Percentiles rank a stretch among this genome's conserved stretches.
Conservation (phyloP, 805 yeast species). For the Cyberlindnera japonica region DNA sequence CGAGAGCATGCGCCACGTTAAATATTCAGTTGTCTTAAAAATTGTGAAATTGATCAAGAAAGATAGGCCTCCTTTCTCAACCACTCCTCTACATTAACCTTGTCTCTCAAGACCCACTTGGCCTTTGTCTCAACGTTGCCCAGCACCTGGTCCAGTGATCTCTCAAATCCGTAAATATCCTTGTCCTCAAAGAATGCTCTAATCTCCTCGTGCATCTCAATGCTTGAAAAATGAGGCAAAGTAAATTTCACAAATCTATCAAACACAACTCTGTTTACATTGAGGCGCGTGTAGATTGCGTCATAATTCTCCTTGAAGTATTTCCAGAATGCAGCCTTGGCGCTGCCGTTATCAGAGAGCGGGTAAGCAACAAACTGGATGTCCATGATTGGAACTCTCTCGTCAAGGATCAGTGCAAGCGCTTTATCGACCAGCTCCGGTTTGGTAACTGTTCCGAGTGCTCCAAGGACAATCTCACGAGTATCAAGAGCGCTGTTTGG, state of each 20-base stretch:
- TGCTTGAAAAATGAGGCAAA: conserved; percentile 55
- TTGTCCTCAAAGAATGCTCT: conserved; percentile 45
- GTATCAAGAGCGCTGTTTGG: conserved; percentile 60
- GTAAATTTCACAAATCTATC: conserved; percentile 66
- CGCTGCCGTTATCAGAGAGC: conserved; percentile 54
- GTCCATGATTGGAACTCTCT: conserved; percentile 65
- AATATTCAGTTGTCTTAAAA: no score
- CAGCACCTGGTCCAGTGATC: conserved; percentile 58
- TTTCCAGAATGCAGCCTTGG: conserved; percentile 63
- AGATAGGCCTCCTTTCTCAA: conserved; percentile 26
- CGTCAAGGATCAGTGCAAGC: conserved; percentile 48
- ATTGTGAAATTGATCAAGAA: no score
- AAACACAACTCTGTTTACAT: conserved; percentile 75
- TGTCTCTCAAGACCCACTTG: conserved; percentile 57
- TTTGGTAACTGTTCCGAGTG: conserved; percentile 60
- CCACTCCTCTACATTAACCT: conserved; percentile 45
- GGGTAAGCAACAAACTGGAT: conserved; percentile 72
- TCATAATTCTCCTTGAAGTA: conserved; percentile 77
- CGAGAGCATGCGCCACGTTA: no score
- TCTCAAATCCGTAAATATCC: conserved; percentile 59
- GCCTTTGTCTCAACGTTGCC: conserved; percentile 54
- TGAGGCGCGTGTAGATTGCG: conserved; percentile 56
- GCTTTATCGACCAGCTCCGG: conserved; percentile 50
- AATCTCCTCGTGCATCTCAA: conserved; percentile 46
- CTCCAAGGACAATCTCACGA: conserved; percentile 59